A percentile compares a stretch with the other conserved stretches of the same genome.
Conservation (phyloP, 2,329 filamentous ascomycete species). For the Scytalidium lignicola region DNA sequence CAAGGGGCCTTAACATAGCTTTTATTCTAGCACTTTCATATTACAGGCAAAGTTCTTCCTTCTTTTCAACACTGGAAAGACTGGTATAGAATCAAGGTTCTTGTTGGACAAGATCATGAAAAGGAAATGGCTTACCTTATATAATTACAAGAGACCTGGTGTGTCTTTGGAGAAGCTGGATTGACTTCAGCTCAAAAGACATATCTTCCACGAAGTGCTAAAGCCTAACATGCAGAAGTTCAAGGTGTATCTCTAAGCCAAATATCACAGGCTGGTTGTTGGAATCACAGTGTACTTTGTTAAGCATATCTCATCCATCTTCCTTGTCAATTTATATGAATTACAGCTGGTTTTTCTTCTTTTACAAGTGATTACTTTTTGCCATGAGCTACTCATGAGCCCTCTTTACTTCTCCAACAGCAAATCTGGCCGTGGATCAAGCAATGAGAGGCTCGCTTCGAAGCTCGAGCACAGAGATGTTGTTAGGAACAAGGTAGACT, state of each 20-base stretch:
- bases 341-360: constrained; percentile 3
- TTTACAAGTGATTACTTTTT: constrained; percentile 5
- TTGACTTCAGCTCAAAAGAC: constrained; percentile 5
- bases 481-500: not conserved
- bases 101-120: constrained; percentile 4
- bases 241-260: not conserved
- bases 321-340: constrained; percentile 1
- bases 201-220: not conserved
- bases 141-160: not conserved
- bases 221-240: not conserved
- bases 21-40: constrained; percentile 7
- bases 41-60: constrained; percentile 3
- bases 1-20: constrained; percentile 2
- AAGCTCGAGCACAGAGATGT: constrained; percentile 2
- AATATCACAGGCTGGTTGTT: constrained; percentile 5
- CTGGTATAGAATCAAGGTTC: constrained; percentile 7
- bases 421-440: constrained; percentile 1
- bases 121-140: not conserved
- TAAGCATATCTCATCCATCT: constrained; percentile 4
- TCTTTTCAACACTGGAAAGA: constrained; percentile 1
- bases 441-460: not conserved
- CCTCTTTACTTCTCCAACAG: not conserved
- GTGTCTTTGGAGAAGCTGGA: not conserved
- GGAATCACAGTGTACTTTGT: constrained; percentile 5
- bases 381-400: constrained; percentile 3